Percentiles rank a stretch among this genome's conserved stretches.
Evolutionary conservation across 805 yeast species (phyloP).

Genomic region (Teunomyces stri): DNA sequence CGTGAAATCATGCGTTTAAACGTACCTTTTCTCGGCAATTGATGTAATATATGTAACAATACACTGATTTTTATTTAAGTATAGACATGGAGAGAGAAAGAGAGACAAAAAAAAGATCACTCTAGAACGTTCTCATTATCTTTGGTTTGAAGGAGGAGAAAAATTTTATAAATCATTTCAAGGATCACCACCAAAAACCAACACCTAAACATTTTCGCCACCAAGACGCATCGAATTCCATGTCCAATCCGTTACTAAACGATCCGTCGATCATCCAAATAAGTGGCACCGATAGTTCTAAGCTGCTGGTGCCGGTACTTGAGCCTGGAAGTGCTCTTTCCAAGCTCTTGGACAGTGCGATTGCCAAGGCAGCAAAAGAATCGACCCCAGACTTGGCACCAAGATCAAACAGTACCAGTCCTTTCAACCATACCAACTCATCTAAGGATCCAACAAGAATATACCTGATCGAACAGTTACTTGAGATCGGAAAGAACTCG

Average conservation of each 20-base stretch:
- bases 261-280: slow-evolving; percentile 32
- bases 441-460: slow-evolving; percentile 13
- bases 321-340: slow-evolving; percentile 40
- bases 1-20: slow-evolving; percentile 79
- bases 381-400: slow-evolving; percentile 35
- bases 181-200: slow-evolving; percentile 1
- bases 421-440: neutral
- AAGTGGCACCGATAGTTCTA: slow-evolving; percentile 1
- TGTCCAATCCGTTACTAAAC: slow-evolving; percentile 20
- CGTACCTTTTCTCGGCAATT: slow-evolving; percentile 51
- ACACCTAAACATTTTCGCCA: neutral
- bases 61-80: too few relatives aligned
- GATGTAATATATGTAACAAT: slow-evolving; percentile 5
- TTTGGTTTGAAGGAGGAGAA: neutral
- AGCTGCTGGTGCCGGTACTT: slow-evolving; percentile 9
- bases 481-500: slow-evolving; percentile 28
- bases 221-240: neutral
- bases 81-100: neutral
- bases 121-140: neutral
- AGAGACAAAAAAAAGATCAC: neutral
- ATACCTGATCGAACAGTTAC: slow-evolving; percentile 28
- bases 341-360: slow-evolving; percentile 43
- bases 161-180: neutral
- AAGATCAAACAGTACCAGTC: slow-evolving; percentile 11
- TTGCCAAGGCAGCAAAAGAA: slow-evolving; percentile 47